Evolutionary conservation across 495 filamentous ascomycete species (phyloP).

Genomic region (Astrocystis sublimbata): DNA sequence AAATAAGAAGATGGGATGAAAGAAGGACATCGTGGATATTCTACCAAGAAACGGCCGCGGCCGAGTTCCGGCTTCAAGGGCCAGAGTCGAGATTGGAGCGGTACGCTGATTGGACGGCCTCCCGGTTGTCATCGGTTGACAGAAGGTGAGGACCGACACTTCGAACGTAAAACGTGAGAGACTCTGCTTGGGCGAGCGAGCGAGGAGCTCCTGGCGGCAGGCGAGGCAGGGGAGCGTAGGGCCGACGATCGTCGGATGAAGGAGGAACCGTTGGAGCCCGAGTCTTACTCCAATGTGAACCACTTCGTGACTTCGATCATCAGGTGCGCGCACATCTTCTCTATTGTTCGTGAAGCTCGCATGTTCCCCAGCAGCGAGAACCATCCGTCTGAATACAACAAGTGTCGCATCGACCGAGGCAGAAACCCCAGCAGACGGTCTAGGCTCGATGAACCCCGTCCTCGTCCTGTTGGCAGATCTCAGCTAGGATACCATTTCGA

Average conservation of each 20-base stretch:
- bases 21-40: conserved; percentile 8
- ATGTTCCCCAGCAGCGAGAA: not conserved
- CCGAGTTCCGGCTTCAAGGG: conserved; percentile 10
- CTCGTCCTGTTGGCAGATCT: conserved; percentile 14
- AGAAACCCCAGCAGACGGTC: conserved; percentile 7
- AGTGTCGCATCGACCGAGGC: conserved; percentile 6
- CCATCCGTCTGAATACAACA: not conserved
- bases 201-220: conserved; percentile 12
- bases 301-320: not conserved
- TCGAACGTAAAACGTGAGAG: conserved; percentile 17
- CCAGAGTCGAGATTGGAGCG: conserved; percentile 3
- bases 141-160: conserved; percentile 11
- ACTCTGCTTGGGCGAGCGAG: not conserved
- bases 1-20: conserved; percentile 8
- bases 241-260: conserved; percentile 15
- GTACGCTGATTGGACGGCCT: not conserved
- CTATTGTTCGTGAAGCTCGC: not conserved
- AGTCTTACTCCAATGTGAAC: conserved; percentile 1
- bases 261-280: conserved; percentile 15
- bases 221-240: conserved; percentile 3
- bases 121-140: not conserved
- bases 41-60: conserved; percentile 8
- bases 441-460: conserved; percentile 14
- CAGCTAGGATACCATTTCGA: conserved; percentile 8
- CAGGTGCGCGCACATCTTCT: conserved; percentile 8